Evolutionary conservation across 305 asterid species (phyloP).

Genomic region (Ajuga reptans): DNA sequence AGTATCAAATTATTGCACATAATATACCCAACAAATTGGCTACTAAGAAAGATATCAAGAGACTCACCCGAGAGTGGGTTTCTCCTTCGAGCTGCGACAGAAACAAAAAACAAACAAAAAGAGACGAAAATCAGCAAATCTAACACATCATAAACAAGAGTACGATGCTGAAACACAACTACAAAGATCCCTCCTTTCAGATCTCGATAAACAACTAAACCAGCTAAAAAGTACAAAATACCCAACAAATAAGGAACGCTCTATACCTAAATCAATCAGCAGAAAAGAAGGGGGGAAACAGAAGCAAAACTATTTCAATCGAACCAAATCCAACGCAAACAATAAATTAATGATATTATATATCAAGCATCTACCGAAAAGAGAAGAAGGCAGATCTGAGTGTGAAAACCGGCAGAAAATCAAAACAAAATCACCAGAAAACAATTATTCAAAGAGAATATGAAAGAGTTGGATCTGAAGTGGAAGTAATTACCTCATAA

Average conservation of each 20-base stretch:
- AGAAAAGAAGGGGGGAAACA: not conserved
- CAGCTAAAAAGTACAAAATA: not conserved
- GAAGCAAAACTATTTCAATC: not conserved
- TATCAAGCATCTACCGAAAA: not conserved
- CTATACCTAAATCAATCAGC: slow-evolving; percentile 6
- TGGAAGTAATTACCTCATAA: slow-evolving; percentile 40
- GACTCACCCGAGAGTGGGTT: slow-evolving; percentile 99
- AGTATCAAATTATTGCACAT: not conserved
- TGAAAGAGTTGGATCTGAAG: not conserved
- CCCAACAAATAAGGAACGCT: not conserved
- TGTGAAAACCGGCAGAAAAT: not conserved
- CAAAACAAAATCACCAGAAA: not conserved
- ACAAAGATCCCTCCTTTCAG: not conserved
- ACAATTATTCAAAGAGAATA: not conserved
- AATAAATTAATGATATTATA: not conserved
- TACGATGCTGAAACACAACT: not conserved
- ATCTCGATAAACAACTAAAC: slow-evolving; percentile 12
- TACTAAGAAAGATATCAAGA: not conserved
- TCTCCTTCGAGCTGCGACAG: slow-evolving; percentile 97
- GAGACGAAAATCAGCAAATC: slow-evolving; percentile 21
- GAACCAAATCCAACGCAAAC: not conserved
- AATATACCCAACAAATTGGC: no score
- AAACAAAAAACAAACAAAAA: slow-evolving; percentile 4
- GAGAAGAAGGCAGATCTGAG: slow-evolving; percentile 30
- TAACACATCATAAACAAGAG: not conserved